Evolutionary conservation across 345 rosid species (phyloP).

Genomic region (Anacardium occidentale): DNA sequence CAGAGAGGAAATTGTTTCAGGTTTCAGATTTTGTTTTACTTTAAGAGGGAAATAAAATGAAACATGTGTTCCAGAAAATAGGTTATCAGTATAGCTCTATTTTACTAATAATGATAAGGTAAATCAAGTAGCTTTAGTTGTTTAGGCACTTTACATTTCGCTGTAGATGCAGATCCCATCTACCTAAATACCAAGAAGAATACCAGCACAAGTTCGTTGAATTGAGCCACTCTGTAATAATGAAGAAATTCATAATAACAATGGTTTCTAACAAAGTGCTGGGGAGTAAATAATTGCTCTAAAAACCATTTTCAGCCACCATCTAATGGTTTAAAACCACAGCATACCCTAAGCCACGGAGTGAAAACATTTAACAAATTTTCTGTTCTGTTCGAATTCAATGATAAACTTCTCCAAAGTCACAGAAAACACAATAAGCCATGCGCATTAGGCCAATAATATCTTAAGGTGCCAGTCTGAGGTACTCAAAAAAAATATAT

Average conservation of each 20-base stretch:
- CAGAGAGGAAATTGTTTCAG: neutral
- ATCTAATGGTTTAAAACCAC: neutral
- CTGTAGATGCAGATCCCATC: too few species aligned
- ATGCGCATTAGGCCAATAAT: neutral
- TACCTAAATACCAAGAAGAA: too few species aligned
- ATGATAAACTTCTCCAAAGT: slow-evolving; percentile 2
- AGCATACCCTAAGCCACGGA: neutral
- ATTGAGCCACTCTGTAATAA: neutral
- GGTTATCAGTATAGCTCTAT: too few species aligned
- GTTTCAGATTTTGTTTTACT: neutral
- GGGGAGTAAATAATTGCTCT: neutral
- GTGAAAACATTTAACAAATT: neutral
- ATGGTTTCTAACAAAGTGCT: neutral
- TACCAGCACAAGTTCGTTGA: neutral
- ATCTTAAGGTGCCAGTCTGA: neutral
- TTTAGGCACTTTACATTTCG: too few species aligned
- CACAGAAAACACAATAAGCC: slow-evolving; percentile 2
- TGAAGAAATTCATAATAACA: neutral
- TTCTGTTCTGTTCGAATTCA: neutral
- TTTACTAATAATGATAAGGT: too few species aligned
- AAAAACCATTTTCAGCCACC: neutral
- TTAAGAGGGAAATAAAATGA: too few species aligned
- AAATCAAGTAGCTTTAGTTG: too few species aligned
- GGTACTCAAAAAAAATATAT: slow-evolving; percentile 17
- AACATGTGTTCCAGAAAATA: too few species aligned